These are phyloP conservation scores for Cercospora beticola DNA, from an alignment of 2,329 filamentous ascomycete species.

Conservation along the genomic window DNA sequence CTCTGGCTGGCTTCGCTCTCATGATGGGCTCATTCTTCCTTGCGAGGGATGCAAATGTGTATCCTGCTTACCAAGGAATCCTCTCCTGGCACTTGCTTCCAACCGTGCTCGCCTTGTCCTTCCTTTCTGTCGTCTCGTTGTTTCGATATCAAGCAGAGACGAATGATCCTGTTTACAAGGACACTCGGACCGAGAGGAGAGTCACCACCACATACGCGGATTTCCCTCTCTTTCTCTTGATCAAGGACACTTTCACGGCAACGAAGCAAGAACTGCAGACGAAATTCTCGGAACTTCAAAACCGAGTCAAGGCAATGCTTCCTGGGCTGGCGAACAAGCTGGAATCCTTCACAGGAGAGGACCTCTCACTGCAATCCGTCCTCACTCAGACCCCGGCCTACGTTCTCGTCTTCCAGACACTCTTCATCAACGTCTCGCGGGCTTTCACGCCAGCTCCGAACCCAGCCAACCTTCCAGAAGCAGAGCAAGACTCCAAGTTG, in stretches of 20 bases:
- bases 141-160: neutral
- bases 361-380: neutral
- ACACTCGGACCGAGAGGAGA: neutral
- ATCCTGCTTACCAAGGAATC: neutral
- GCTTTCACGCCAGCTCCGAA: neutral
- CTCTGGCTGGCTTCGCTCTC: neutral
- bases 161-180: neutral
- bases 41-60: neutral
- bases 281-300: neutral
- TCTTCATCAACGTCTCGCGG: neutral
- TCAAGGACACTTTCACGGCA: neutral
- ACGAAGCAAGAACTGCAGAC: neutral
- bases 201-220: neutral
- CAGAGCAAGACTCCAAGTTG: neutral
- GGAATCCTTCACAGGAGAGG: neutral
- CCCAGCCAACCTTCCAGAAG: neutral
- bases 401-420: neutral
- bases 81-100: neutral
- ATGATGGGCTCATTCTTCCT: neutral
- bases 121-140: neutral
- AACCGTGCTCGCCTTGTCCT: neutral
- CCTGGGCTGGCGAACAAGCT: neutral
- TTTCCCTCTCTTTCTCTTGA: neutral
- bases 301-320: neutral
- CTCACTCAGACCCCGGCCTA: neutral